phyloP scores from a whole-genome alignment of 768 basidiomycete species.

The Trametopsis cervina region DNA sequence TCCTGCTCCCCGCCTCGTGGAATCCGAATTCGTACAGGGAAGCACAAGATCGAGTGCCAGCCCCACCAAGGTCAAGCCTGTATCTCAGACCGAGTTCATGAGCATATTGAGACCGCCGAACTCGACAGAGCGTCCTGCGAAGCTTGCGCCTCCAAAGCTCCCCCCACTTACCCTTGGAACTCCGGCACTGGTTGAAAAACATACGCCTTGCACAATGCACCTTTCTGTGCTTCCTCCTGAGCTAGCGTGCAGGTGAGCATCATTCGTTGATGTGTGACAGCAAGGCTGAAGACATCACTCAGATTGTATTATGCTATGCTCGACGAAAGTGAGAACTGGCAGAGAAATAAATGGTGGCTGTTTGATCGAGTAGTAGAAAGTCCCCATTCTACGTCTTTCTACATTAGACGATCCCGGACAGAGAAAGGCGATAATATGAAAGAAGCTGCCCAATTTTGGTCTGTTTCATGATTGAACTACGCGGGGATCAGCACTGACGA shows the following conservation, averaged over 20 bases:
- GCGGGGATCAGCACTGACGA: background rate
- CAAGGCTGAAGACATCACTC: background rate
- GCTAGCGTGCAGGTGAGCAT: conserved; percentile 46
- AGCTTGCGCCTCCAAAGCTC: conserved; percentile 30
- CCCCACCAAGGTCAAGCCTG: conserved; percentile 23
- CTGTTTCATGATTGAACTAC: conserved; percentile 10
- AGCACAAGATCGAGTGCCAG: background rate
- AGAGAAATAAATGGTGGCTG: conserved; percentile 78
- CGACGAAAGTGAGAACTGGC: conserved; percentile 54
- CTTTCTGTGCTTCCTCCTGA: conserved; percentile 62
- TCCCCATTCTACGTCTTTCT: conserved; percentile 79
- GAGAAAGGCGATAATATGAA: conserved; percentile 46
- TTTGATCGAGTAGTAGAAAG: conserved; percentile 79
- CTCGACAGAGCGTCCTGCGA: conserved; percentile 29
- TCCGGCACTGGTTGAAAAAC: conserved; percentile 55
- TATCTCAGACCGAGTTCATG: conserved; percentile 40
- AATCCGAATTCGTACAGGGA: background rate
- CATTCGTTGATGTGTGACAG: too few species aligned
- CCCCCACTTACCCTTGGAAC: conserved; percentile 58
- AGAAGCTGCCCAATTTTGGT: conserved; percentile 75
- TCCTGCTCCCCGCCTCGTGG: background rate
- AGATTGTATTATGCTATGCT: conserved; percentile 69
- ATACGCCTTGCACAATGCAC: conserved; percentile 75
- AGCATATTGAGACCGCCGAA: conserved; percentile 44
- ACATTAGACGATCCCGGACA: conserved; percentile 38